A percentile compares a stretch with the other conserved stretches of the same genome.
Evolutionary conservation across 768 basidiomycete genomes (phyloP).

Genomic region (Rhodotorula paludigena): DNA sequence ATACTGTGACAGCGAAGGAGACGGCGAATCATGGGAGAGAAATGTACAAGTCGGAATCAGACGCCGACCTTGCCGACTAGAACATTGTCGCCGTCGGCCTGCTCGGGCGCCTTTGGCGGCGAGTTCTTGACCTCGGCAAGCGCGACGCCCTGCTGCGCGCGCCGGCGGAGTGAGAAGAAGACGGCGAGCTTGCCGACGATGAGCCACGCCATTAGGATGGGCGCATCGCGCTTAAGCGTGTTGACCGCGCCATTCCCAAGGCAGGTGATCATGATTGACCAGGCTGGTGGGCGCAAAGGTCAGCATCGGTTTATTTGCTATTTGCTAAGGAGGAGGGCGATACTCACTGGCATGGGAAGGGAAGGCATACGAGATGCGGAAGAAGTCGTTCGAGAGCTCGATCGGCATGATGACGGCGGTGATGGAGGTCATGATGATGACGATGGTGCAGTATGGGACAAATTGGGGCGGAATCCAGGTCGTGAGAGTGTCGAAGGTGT

Average conservation of each 20-base stretch:
- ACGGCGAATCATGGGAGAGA: too few relatives aligned
- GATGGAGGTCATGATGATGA: conserved; percentile 9
- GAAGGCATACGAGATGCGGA: conserved; percentile 12
- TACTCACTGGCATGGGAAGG: conserved; percentile 11
- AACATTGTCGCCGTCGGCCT: background rate
- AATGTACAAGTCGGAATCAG: too few relatives aligned
- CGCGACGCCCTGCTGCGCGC: background rate
- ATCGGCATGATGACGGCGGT: conserved; percentile 17
- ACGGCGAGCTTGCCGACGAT: conserved; percentile 11
- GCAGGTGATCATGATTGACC: background rate
- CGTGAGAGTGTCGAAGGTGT: conserved; percentile 16
- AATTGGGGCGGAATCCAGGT: conserved; percentile 2
- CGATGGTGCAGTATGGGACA: background rate
- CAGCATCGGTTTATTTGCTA: background rate
- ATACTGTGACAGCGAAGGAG: too few relatives aligned
- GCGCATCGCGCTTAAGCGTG: conserved; percentile 6
- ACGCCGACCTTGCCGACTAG: background rate
- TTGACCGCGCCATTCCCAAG: conserved; percentile 16
- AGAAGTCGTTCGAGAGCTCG: conserved; percentile 24
- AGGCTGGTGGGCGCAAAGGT: background rate
- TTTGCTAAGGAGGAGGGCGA: background rate
- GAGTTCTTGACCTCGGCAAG: background rate
- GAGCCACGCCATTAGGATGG: conserved; percentile 24
- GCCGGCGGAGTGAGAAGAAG: conserved; percentile 8
- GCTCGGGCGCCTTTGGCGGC: background rate